Base-by-base conservation (phyloP, 2,329 filamentous ascomycete species). In the Arthrobotrys sinensis region DNA sequence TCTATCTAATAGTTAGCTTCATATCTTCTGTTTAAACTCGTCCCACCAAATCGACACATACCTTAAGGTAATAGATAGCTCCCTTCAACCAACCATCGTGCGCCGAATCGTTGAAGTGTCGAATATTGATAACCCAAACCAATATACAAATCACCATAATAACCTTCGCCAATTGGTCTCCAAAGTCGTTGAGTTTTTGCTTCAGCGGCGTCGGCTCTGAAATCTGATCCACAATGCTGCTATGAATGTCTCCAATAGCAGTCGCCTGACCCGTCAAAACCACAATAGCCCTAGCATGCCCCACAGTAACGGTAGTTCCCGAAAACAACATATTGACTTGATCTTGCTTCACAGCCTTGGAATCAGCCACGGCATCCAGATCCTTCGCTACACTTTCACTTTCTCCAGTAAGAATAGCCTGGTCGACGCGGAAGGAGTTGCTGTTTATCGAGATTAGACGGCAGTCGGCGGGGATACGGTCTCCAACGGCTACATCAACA, bases 311-410 rank as follows among this genome's bases (percentile, higher is more conserved):
- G 2, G 96, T 98, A 4, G 96, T 99, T 82, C 96, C 96, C 0
- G 96, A 99, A 86, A 99, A 99, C 78, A 99, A 88, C 89, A 97
- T 97, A 85, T 99, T 99, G 86, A 92, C 86, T 86, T 98, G 96
- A 84, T 99, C 96, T 86, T 99, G 96, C 86, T 97, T 93, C 81
- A 99, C 96, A 52, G 95, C 94, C 85, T 92, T 91, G 53, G 88
- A 86, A 83, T 98, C 96, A 81, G 89, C 87, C 80, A 98, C 87
- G 4, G 88, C 87, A 2, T 84, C 84, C 62, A 88, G 89, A 82
- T 95, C 93, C 86, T 99, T 99, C 84, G 91, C 89, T 64, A 99
- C 95, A 84, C 95, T 98, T 86, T 98, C 94, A 84, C 95, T 97
- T 86, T 99, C 96, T 82, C 96, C 96, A 0, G 96, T 99, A 83